These are phyloP conservation scores for Penicillium simplicissimum DNA, from an alignment of 495 filamentous ascomycete genomes.

Conservation along the genomic window DNA sequence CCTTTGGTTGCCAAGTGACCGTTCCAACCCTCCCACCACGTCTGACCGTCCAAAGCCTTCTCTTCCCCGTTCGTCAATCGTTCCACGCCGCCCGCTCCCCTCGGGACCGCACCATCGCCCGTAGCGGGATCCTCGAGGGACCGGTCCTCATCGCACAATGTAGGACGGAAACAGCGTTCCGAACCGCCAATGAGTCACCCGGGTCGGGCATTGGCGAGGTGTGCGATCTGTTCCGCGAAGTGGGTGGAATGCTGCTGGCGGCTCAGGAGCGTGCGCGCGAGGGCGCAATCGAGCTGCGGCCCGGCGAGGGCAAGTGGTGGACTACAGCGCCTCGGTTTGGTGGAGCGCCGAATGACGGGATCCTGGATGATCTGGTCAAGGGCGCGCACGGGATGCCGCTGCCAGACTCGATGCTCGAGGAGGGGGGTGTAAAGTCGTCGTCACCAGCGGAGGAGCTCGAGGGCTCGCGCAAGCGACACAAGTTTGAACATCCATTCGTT, in stretches of 20 bases:
- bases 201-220: conserved; percentile 56
- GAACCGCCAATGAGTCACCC: conserved; percentile 31
- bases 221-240: conserved; percentile 71
- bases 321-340: conserved; percentile 73
- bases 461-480: conserved; percentile 44
- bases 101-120: conserved; percentile 64
- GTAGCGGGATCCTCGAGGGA: conserved; percentile 73
- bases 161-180: conserved; percentile 59
- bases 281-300: conserved; percentile 60
- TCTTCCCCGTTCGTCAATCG: conserved; percentile 53
- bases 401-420: conserved; percentile 30
- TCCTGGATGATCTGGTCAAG: conserved; percentile 52
- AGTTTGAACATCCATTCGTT: conserved; percentile 38
- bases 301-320: conserved; percentile 85
- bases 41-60: conserved; percentile 54
- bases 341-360: conserved; percentile 65
- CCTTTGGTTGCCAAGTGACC: conserved; percentile 72
- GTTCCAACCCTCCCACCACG: conserved; percentile 63
- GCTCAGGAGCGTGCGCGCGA: conserved; percentile 82
- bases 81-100: conserved; percentile 67
- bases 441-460: conserved; percentile 19
- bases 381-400: conserved; percentile 25
- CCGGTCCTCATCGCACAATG: conserved; percentile 62
- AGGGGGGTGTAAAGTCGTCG: conserved; percentile 18
- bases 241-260: conserved; percentile 70